Base-by-base conservation (phyloP, 306 rosid genomes). In the Fragaria vesca region DNA sequence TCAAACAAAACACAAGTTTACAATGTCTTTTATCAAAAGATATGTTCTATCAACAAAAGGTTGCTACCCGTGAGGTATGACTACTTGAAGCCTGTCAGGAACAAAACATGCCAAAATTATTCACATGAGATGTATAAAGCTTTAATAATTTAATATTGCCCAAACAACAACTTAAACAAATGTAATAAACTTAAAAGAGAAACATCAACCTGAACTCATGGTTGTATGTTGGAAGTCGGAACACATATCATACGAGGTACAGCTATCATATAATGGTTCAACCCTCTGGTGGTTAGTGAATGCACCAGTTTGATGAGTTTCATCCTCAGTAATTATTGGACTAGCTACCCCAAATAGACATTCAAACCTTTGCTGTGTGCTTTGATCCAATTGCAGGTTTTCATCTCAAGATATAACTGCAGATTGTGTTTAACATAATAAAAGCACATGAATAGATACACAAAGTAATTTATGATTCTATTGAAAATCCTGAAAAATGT, bases 171-270 rank as follows among this genome's bases (percentile, higher is more conserved):
- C 40, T 15, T 3, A 12, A 21, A 13, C 50, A n/a, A 6, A n/a
- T 0, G 52, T 26, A 52, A 18, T n/a, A 51, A 52, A 30, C 3
- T 7, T 18, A 52, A 51, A 36, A n/a, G 8, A 4, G 63, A 36
- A 34, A 12, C 50, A 38, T 26, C 20, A 57, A 73, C 52, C 77
- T 57, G 52, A 72, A 73, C 5, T 26, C 28, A 12, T 74, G 69
- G 28, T 24, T 42, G 38, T 2, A 54, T 20, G 50, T 34, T 21
- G 50, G 54, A 74, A 74, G 24, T 42, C 21, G 42, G 54, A 73
- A 40, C 43, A 42, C 15, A 58, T 62, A 12, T 24, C 38, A 42
- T 74, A 42, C 55, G 10, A 8, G 47, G 32, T 51, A 32, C 52
- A 40, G 10, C n/a, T 20, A 15, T n/a, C 40, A 21, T 38, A 57